Evolutionary conservation across 352 stramenopile species (phyloP).

Genomic region (Pythium periplocum): DNA sequence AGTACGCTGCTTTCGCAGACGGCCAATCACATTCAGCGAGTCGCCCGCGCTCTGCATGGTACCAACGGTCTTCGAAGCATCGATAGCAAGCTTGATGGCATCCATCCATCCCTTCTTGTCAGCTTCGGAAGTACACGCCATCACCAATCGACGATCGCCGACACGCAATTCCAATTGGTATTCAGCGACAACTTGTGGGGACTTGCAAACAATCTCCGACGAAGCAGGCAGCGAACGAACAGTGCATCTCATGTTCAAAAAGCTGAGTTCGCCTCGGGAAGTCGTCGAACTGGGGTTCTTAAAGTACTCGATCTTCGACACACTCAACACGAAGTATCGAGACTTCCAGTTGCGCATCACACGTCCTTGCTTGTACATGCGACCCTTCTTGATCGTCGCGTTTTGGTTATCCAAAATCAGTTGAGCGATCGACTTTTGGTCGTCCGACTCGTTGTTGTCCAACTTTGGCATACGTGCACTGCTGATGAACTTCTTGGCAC

Average conservation of each 20-base stretch:
- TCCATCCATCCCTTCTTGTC: conserved; percentile 88
- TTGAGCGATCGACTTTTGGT: conserved; percentile 78
- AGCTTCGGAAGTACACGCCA: conserved; percentile 79
- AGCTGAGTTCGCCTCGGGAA: conserved; percentile 74
- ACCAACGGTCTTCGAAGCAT: conserved; percentile 80
- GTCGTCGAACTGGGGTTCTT: conserved; percentile 78
- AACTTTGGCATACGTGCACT: conserved; percentile 71
- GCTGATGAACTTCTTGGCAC: conserved; percentile 65
- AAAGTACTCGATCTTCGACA: conserved; percentile 84
- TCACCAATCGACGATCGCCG: conserved; percentile 71
- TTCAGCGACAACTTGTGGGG: conserved; percentile 63
- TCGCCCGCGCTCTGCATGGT: conserved; percentile 47
- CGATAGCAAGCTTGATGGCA: conserved; percentile 78
- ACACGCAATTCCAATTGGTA: conserved; percentile 72
- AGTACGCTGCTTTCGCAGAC: conserved; percentile 56
- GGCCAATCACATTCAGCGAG: conserved; percentile 45
- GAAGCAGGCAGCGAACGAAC: conserved; percentile 64
- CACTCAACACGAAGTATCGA: conserved; percentile 83
- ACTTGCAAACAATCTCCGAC: conserved; percentile 63
- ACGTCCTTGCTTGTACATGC: conserved; percentile 84
- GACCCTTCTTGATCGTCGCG: conserved; percentile 84
- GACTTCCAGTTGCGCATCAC: conserved; percentile 85
- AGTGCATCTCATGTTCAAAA: conserved; percentile 71
- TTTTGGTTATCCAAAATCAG: conserved; percentile 82
- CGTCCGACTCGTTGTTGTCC: conserved; percentile 59